Evolutionary conservation across 768 basidiomycete species (phyloP).

Genomic region (Lentinus tigrinus): DNA sequence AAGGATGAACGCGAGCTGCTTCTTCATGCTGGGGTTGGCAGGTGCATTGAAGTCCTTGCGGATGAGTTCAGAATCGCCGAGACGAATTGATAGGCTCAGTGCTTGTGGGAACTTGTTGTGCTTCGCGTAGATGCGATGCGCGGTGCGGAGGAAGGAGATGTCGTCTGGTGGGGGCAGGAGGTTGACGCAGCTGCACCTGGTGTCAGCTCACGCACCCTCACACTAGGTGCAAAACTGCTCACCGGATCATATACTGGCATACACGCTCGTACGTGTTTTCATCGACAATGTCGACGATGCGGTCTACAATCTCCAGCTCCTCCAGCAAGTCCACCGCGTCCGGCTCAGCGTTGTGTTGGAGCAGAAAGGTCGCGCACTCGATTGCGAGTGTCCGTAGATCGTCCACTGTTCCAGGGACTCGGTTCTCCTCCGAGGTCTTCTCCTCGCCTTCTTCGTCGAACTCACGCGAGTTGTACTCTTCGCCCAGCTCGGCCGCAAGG

Average conservation of each 20-base stretch:
- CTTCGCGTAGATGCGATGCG: slow-evolving; percentile 85
- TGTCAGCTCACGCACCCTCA: slow-evolving; percentile 5
- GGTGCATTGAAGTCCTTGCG: slow-evolving; percentile 87
- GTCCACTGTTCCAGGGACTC: slow-evolving; percentile 57
- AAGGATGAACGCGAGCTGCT: slow-evolving; percentile 91
- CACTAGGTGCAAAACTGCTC: slow-evolving; percentile 27
- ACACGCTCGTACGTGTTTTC: slow-evolving; percentile 86
- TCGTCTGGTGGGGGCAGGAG: slow-evolving; percentile 94
- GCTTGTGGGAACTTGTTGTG: slow-evolving; percentile 91
- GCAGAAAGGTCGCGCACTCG: slow-evolving; percentile 85
- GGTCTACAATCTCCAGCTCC: slow-evolving; percentile 86
- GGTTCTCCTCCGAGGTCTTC: slow-evolving; percentile 26
- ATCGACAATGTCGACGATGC: slow-evolving; percentile 77
- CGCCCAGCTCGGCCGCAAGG: slow-evolving; percentile 92
- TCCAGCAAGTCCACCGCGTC: slow-evolving; percentile 96
- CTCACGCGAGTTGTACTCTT: slow-evolving; percentile 80
- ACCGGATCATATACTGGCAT: slow-evolving; percentile 96
- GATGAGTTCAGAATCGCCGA: slow-evolving; percentile 79
- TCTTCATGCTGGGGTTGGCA: slow-evolving; percentile 92
- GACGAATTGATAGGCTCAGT: slow-evolving; percentile 77
- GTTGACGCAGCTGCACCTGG: slow-evolving; percentile 69
- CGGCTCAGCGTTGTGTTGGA: slow-evolving; percentile 94
- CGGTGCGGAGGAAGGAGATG: slow-evolving; percentile 81
- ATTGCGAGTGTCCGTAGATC: slow-evolving; percentile 76
- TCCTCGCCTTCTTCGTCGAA: slow-evolving; percentile 41